Conservation (phyloP, 192 early-diverging fungal species). For the Linnemannia schmuckeri region DNA sequence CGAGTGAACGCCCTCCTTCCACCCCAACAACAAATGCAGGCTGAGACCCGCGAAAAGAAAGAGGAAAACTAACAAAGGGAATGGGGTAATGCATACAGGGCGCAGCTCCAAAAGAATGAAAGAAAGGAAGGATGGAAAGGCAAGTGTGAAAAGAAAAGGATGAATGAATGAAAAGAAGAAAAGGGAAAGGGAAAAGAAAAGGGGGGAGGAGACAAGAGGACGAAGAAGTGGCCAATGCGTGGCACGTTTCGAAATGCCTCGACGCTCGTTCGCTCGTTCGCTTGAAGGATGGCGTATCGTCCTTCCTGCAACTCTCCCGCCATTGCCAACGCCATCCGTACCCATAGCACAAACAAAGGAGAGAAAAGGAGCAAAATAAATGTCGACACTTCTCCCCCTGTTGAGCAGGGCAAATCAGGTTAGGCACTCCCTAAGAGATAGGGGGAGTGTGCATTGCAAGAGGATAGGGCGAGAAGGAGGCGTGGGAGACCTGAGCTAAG, state of each 20-base stretch:
- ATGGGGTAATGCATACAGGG: background rate
- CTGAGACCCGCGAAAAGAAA: slow-evolving; percentile 9
- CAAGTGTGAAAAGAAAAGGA: background rate
- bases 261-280: background rate
- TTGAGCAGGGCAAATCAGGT: background rate
- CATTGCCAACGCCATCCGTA: background rate
- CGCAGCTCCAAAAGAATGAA: slow-evolving; percentile 8
- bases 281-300: background rate
- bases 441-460: background rate
- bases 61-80: background rate
- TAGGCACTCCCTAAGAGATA: background rate
- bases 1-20: background rate
- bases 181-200: background rate
- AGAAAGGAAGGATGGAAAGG: background rate
- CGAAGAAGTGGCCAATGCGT: slow-evolving; percentile 28
- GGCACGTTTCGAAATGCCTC: background rate
- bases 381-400: background rate
- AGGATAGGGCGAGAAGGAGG: background rate
- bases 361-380: background rate
- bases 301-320: background rate
- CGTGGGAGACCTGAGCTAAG: slow-evolving; percentile 1
- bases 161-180: background rate
- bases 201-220: background rate
- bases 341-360: background rate
- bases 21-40: background rate